phyloP scores from a whole-genome alignment of 2,329 filamentous ascomycete species.

The Colletotrichum endophyticum region DNA sequence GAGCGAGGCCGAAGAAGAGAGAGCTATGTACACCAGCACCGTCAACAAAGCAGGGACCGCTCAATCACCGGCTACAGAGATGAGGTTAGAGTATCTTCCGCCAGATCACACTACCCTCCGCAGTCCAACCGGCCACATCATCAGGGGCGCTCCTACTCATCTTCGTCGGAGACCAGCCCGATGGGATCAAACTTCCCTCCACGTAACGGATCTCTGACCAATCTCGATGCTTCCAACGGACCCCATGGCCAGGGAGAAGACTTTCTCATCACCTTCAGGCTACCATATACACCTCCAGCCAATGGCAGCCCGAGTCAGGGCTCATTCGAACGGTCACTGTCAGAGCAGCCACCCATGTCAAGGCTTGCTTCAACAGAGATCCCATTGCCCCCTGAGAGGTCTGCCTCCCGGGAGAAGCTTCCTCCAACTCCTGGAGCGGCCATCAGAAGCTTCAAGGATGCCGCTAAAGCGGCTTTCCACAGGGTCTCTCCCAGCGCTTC shows the following conservation, averaged over 20 bases:
- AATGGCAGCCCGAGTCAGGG: background rate
- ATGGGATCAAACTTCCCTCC: background rate
- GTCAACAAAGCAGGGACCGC: conserved; percentile 19
- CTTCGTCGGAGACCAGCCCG: conserved; percentile 1
- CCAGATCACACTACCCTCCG: conserved; percentile 21
- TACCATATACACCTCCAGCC: conserved; percentile 15
- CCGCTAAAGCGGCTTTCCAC: conserved; percentile 36
- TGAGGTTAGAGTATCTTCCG: conserved; percentile 10
- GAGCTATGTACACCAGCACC: conserved; percentile 20
- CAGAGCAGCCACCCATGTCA: background rate
- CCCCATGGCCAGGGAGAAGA: background rate
- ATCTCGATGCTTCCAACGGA: background rate
- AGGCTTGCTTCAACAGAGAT: background rate
- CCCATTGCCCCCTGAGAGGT: background rate
- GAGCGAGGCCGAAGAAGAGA: conserved; percentile 11
- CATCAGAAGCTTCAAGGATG: conserved; percentile 34
- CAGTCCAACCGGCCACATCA: conserved; percentile 18
- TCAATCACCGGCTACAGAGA: conserved; percentile 17
- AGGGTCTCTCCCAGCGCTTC: conserved; percentile 21
- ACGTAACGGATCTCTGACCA: background rate
- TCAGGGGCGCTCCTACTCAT: background rate
- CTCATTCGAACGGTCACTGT: conserved; percentile 5
- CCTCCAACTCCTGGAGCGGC: background rate
- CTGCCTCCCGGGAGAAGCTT: background rate
- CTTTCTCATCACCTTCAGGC: conserved; percentile 7